Evolutionary conservation across 495 filamentous ascomycete species (phyloP).

Genomic region (Neurospora tetraspora): DNA sequence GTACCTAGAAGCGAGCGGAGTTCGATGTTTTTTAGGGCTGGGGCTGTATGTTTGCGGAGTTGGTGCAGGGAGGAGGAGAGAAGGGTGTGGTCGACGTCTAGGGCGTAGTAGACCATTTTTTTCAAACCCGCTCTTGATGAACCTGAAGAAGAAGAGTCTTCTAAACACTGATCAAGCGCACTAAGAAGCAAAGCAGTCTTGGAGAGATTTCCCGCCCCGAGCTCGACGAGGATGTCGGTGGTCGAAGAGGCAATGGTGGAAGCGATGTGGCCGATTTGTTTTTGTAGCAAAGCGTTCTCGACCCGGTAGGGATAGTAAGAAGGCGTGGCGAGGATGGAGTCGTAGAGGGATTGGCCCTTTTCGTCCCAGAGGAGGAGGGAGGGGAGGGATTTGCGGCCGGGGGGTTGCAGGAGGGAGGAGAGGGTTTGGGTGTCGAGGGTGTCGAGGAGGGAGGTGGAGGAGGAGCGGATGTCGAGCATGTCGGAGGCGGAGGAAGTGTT

Average conservation of each 20-base stretch:
- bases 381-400: neutral
- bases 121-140: neutral
- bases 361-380: constrained; percentile 10
- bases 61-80: neutral
- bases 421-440: constrained; percentile 3
- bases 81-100: constrained; percentile 7
- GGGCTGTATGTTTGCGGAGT: neutral
- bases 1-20: constrained; percentile 5
- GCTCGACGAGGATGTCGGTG: constrained; percentile 7
- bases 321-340: constrained; percentile 1
- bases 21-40: neutral
- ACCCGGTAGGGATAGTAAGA: constrained; percentile 9
- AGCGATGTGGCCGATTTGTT: constrained; percentile 1
- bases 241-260: constrained; percentile 1
- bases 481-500: neutral
- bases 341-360: constrained; percentile 10
- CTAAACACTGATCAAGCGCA: neutral
- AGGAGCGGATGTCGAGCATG: constrained; percentile 9
- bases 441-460: neutral
- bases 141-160: too few species aligned
- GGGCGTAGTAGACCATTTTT: constrained; percentile 6
- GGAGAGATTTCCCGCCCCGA: constrained; percentile 7
- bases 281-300: neutral
- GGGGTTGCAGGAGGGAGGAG: neutral
- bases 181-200: constrained; percentile 4